Percentiles rank a stretch among this genome's conserved stretches.
These are phyloP conservation scores for Microthlaspi erraticum DNA, from an alignment of 345 rosid genomes.

Conservation along the genomic window DNA sequence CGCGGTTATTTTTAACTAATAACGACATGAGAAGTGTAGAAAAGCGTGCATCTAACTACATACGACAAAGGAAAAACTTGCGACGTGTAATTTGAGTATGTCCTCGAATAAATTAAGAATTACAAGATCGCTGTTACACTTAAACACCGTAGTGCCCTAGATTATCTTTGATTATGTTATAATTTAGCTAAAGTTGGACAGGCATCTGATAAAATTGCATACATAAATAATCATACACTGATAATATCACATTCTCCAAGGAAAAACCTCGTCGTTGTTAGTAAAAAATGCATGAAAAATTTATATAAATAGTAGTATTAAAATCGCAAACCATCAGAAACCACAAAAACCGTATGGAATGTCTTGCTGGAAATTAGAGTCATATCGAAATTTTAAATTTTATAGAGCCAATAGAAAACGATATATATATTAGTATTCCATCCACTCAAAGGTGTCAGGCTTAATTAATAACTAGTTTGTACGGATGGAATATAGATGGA, in stretches of 20 bases:
- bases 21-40: constrained; percentile 32
- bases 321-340: constrained; percentile 25
- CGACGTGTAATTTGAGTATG: constrained; percentile 26
- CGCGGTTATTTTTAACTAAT: neutral
- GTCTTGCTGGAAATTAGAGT: constrained; percentile 44
- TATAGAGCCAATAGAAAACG: constrained; percentile 24
- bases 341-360: constrained; percentile 44
- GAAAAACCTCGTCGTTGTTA: constrained; percentile 32
- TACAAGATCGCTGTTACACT: neutral
- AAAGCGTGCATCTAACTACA: constrained; percentile 44
- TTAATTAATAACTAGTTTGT: constrained; percentile 1
- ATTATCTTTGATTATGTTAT: constrained; percentile 4
- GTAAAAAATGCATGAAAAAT: constrained; percentile 28
- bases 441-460: constrained; percentile 20
- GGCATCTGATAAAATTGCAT: constrained; percentile 16
- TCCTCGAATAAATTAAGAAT: constrained; percentile 13
- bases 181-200: constrained; percentile 20
- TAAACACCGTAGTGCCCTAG: constrained; percentile 14
- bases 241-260: constrained; percentile 27
- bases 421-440: neutral
- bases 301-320: neutral
- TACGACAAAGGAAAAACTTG: constrained; percentile 39
- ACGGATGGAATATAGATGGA: neutral
- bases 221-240: neutral
- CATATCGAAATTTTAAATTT: constrained; percentile 24